Conservation (phyloP, 1,284 basidiomycete genomes). For the Farysia itapuensis region DNA sequence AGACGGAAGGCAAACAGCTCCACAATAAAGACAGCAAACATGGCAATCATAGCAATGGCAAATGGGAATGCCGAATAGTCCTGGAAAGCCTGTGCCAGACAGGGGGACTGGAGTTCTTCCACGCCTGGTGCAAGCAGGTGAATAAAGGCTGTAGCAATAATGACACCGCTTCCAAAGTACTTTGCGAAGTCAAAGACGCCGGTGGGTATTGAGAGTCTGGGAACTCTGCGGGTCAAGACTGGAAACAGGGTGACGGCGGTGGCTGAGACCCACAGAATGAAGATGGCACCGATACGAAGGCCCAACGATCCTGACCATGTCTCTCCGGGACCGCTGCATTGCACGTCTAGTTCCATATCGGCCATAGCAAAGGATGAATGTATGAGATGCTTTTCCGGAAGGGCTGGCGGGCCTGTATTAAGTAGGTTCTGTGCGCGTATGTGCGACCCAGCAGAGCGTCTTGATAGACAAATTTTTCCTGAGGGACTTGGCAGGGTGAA, state of each 20-base stretch:
- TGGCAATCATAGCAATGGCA: constrained; percentile 53
- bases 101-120: constrained; percentile 47
- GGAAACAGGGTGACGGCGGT: constrained; percentile 77
- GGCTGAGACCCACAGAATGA: constrained; percentile 72
- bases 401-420: too few species aligned
- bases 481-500: too few species aligned
- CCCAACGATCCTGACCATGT: constrained; percentile 26
- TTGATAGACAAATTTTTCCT: too few species aligned
- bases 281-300: constrained; percentile 73
- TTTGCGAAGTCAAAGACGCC: constrained; percentile 70
- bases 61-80: constrained; percentile 46
- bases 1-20: constrained; percentile 56
- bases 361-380: too few species aligned
- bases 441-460: too few species aligned
- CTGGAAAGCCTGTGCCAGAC: constrained; percentile 46
- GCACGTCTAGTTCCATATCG: constrained; percentile 5
- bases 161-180: constrained; percentile 77
- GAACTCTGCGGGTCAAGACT: constrained; percentile 70
- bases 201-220: constrained; percentile 52
- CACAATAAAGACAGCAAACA: constrained; percentile 52
- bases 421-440: too few species aligned
- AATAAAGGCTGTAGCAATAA: constrained; percentile 74
- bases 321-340: constrained; percentile 27
- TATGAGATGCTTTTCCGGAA: too few species aligned
- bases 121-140: constrained; percentile 57